Evolutionary conservation across 768 basidiomycete species (phyloP).

Genomic region (Glaciozyma martinii): DNA sequence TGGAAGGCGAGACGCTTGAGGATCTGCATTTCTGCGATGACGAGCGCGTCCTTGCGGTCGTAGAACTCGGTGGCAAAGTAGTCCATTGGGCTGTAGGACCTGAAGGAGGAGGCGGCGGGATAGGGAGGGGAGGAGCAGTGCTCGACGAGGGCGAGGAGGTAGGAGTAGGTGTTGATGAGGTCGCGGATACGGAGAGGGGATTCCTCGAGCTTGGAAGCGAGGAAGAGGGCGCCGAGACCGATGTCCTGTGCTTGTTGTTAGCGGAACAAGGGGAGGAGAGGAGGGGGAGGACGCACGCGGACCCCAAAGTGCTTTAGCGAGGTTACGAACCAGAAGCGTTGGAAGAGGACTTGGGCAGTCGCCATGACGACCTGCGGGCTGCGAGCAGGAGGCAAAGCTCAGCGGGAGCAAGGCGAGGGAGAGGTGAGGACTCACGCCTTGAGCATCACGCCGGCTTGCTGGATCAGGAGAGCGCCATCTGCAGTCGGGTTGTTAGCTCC

Average conservation of each 20-base stretch:
- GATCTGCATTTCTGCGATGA: constrained; percentile 94
- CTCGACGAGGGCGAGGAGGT: constrained; percentile 49
- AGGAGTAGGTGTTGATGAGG: constrained; percentile 86
- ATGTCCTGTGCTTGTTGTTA: constrained; percentile 53
- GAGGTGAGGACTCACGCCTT: constrained; percentile 57
- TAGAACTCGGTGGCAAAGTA: constrained; percentile 85
- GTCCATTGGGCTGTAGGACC: constrained; percentile 67
- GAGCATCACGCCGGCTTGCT: constrained; percentile 83
- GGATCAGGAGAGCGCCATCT: constrained; percentile 84
- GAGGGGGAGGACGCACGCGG: constrained; percentile 51
- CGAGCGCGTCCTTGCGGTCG: constrained; percentile 85
- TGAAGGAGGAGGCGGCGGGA: background rate
- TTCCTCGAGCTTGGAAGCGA: constrained; percentile 86
- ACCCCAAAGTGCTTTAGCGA: constrained; percentile 93
- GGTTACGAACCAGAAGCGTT: constrained; percentile 91
- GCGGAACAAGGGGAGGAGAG: background rate
- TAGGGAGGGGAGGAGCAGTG: constrained; percentile 16
- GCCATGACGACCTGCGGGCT: constrained; percentile 94
- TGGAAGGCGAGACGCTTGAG: constrained; percentile 93
- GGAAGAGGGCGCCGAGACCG: constrained; percentile 77
- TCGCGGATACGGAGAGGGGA: constrained; percentile 85
- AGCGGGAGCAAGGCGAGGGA: background rate
- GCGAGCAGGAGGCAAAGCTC: background rate
- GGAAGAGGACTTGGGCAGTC: constrained; percentile 90
- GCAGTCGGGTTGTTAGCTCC: background rate